Conservation (phyloP, 805 yeast species). For the Ogataea glucozyma region DNA sequence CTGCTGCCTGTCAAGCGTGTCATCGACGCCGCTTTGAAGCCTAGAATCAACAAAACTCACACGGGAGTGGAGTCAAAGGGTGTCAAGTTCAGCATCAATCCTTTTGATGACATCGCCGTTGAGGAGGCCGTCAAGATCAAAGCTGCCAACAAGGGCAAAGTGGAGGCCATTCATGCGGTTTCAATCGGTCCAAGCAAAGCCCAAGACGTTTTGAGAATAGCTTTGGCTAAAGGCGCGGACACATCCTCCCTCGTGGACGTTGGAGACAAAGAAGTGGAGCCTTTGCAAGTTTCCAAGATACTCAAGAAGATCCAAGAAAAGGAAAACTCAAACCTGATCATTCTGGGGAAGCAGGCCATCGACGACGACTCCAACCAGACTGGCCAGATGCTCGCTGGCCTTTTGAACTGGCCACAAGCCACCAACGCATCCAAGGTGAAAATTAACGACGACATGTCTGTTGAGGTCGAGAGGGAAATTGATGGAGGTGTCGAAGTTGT, state of each 20-base stretch:
- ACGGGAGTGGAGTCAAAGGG: constrained; percentile 88
- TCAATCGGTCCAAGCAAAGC: constrained; percentile 86
- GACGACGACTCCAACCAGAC: constrained; percentile 95
- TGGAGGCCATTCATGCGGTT: constrained; percentile 85
- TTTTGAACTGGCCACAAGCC: constrained; percentile 95
- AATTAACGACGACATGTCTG: constrained; percentile 53
- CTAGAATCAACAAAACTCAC: constrained; percentile 82
- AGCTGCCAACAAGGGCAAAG: constrained; percentile 62
- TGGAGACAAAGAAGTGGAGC: constrained; percentile 72
- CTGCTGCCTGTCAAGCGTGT: constrained; percentile 95
- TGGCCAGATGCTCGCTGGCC: constrained; percentile 94
- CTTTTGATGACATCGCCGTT: constrained; percentile 95
- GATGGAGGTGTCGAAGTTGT: constrained; percentile 94
- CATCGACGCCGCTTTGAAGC: constrained; percentile 90
- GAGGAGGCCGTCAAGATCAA: constrained; percentile 88
- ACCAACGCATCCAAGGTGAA: constrained; percentile 89
- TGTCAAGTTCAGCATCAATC: constrained; percentile 89
- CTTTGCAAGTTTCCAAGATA: constrained; percentile 85
- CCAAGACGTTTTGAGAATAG: constrained; percentile 84
- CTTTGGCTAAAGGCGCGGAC: constrained; percentile 95
- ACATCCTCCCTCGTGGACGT: constrained; percentile 78
- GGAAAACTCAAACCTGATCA: constrained; percentile 72
- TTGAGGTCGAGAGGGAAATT: constrained; percentile 84
- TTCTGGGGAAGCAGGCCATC: constrained; percentile 95
- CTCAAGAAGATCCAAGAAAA: constrained; percentile 70